A percentile compares a stretch with the other conserved stretches of the same genome.
Evolutionary conservation across 352 stramenopile genomes (phyloP).

Genomic region (Phytophthora pistaciae): DNA sequence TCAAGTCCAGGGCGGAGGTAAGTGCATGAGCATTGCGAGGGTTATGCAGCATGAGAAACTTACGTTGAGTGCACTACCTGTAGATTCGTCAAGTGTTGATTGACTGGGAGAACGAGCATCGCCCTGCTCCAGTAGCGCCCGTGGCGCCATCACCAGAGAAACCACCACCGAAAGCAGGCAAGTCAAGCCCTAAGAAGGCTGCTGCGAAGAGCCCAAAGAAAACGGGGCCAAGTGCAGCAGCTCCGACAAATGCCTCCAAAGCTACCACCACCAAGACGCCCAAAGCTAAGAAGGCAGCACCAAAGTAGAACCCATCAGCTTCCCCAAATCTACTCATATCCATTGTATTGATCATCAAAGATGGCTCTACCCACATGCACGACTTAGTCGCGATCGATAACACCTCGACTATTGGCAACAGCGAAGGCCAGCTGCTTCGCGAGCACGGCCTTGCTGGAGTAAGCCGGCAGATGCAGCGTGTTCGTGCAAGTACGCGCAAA

Average conservation of each 20-base stretch:
- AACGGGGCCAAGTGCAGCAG: conserved; percentile 5
- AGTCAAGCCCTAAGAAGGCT: conserved; percentile 33
- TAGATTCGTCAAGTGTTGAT: conserved; percentile 75
- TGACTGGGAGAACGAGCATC: conserved; percentile 72
- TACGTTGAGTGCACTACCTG: not conserved
- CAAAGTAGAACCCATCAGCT: conserved; percentile 16
- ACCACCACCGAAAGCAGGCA: conserved; percentile 19
- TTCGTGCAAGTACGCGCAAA: conserved; percentile 90
- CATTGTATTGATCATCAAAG: conserved; percentile 18
- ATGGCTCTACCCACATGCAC: conserved; percentile 1
- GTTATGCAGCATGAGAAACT: not conserved
- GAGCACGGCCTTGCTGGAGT: conserved; percentile 77
- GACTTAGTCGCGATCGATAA: conserved; percentile 87
- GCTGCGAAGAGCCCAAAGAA: conserved; percentile 25
- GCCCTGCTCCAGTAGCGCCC: conserved; percentile 20
- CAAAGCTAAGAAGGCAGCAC: conserved; percentile 28
- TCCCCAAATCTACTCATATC: conserved; percentile 9
- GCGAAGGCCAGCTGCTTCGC: conserved; percentile 73
- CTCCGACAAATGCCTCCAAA: conserved; percentile 23
- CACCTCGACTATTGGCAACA: conserved; percentile 81
- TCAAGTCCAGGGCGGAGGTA: conserved; percentile 79
- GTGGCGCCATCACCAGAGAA: not conserved
- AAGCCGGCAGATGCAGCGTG: conserved; percentile 85
- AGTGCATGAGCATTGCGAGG: conserved; percentile 10
- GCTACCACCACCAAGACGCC: conserved; percentile 1